Base-by-base conservation (phyloP, 2,329 filamentous ascomycete species). In the Iodosphaeria phyllophila region DNA sequence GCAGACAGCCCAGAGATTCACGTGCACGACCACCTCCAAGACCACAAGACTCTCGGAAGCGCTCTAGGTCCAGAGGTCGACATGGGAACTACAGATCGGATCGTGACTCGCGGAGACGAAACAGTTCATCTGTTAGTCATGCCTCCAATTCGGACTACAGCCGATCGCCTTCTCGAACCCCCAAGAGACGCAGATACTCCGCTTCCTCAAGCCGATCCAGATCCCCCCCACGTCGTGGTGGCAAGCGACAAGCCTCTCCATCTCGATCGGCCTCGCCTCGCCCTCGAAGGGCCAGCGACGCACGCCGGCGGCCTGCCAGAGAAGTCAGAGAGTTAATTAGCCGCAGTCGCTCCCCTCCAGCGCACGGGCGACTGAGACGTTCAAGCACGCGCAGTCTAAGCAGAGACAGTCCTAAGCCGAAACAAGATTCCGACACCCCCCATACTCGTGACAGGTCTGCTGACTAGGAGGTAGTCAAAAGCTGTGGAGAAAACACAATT, bases 401-500 rank as follows among this genome's bases (percentile, higher is more conserved):
- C 32, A 32, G 33, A 28, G 33, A 26, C 22, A 36, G 35, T 32
- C 56, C 52, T 35, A 58, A 57, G 43, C 53, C 52, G 37, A 63
- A 55, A 42, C 52, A 51, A 34, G 64, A 63, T 34, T 60, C 60
- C 33, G 52, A 52, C 42, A 60, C 61, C 41, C 52, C 56, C 46
- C 54, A 51, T 43, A 44, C 45, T 41, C 56, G 50, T 51, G 46
- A 55, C 47, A 63, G 51, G 48, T 57, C 55, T 44, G 61, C 58
- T 69, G 64, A 71, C 66, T 48, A n/a, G n/a, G n/a, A n/a, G n/a
- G n/a, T n/a, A 47, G 59, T 56, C 48, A 42, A 51, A 53, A 47
- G 47, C 52, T 50, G 45, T 56, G 48, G 46, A 50, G 41, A 55
- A 49, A 48, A 54, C 48, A 48, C 39, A 40, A 32, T n/a, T 42